Percentiles rank a stretch among this genome's conserved stretches.
These are phyloP conservation scores for Pseudopyrenochaeta lycopersici DNA, from an alignment of 2,329 filamentous ascomycete genomes.

Conservation along the genomic window DNA sequence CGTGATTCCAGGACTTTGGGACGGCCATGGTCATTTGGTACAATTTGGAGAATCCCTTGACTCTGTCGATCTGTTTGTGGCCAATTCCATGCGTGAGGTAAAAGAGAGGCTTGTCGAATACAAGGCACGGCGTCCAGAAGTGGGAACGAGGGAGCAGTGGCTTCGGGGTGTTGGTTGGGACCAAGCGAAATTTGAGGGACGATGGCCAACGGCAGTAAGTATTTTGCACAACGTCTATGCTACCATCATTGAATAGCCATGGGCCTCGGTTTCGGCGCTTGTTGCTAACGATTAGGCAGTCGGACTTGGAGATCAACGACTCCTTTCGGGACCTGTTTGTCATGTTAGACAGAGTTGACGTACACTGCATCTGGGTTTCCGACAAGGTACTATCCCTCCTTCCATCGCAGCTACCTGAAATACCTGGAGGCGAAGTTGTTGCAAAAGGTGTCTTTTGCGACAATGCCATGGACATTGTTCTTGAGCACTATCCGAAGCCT, in stretches of 20 bases:
- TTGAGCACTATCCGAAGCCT: constrained; percentile 66
- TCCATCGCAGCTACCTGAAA: constrained; percentile 56
- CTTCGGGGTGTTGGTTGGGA: constrained; percentile 76
- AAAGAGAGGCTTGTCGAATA: constrained; percentile 63
- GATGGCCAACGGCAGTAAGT: constrained; percentile 70
- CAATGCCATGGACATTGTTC: constrained; percentile 73
- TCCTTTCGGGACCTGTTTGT: constrained; percentile 66
- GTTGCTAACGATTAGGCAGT: constrained; percentile 47
- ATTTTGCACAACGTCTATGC: neutral
- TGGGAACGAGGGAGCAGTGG: constrained; percentile 67
- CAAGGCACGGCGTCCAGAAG: constrained; percentile 58
- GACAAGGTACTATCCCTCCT: constrained; percentile 69
- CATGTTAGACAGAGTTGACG: constrained; percentile 75
- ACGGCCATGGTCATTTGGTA: constrained; percentile 74
- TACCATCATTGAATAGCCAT: neutral
- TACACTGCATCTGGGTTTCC: constrained; percentile 76
- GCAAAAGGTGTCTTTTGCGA: constrained; percentile 76
- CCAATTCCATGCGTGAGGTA: constrained; percentile 64
- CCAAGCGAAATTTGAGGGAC: constrained; percentile 69
- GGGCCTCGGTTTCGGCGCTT: neutral
- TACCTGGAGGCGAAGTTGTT: constrained; percentile 73
- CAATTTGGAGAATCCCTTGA: constrained; percentile 74
- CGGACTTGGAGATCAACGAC: constrained; percentile 64
- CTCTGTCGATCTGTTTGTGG: constrained; percentile 71
- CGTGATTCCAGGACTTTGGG: constrained; percentile 74